A percentile compares a stretch with the other conserved stretches of the same genome.
Conservation (phyloP, 768 basidiomycete species). For the Gelatoporia subvermispora region DNA sequence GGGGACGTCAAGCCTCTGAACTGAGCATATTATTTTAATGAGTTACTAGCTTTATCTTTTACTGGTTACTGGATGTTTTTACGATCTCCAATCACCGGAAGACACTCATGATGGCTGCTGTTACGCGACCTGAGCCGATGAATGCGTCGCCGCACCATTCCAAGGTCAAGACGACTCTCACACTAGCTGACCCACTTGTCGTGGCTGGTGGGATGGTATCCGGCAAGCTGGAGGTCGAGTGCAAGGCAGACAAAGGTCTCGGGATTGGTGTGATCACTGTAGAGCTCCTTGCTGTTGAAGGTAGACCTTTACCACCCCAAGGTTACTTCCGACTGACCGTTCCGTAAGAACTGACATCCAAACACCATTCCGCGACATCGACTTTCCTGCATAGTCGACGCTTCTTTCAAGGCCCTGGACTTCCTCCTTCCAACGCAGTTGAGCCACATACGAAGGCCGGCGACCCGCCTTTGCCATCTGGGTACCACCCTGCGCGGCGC, state of each 20-base stretch:
- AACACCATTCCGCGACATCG: slow-evolving; percentile 77
- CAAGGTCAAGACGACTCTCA: slow-evolving; percentile 68
- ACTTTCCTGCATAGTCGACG: slow-evolving; percentile 68
- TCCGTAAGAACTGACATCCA: slow-evolving; percentile 60
- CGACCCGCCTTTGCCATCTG: slow-evolving; percentile 54
- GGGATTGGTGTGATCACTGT: slow-evolving; percentile 75
- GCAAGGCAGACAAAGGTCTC: slow-evolving; percentile 64
- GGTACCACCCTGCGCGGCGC: slow-evolving; percentile 69
- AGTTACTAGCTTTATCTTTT: no score
- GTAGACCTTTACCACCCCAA: slow-evolving; percentile 10
- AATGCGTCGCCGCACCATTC: slow-evolving; percentile 76
- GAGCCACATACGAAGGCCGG: slow-evolving; percentile 54
- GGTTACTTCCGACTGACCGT: background rate
- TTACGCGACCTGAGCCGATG: slow-evolving; percentile 58
- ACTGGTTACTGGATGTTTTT: no score
- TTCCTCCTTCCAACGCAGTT: slow-evolving; percentile 84
- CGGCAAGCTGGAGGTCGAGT: slow-evolving; percentile 80
- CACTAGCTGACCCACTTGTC: slow-evolving; percentile 52
- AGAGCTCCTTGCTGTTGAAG: slow-evolving; percentile 58
- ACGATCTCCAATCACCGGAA: background rate
- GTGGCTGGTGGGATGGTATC: slow-evolving; percentile 63
- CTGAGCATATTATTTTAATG: no score
- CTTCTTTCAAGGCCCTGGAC: slow-evolving; percentile 74
- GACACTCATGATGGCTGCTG: slow-evolving; percentile 23
- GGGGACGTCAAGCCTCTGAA: no score